Evolutionary conservation across 768 basidiomycete species (phyloP).

Genomic region (Imleria badia): DNA sequence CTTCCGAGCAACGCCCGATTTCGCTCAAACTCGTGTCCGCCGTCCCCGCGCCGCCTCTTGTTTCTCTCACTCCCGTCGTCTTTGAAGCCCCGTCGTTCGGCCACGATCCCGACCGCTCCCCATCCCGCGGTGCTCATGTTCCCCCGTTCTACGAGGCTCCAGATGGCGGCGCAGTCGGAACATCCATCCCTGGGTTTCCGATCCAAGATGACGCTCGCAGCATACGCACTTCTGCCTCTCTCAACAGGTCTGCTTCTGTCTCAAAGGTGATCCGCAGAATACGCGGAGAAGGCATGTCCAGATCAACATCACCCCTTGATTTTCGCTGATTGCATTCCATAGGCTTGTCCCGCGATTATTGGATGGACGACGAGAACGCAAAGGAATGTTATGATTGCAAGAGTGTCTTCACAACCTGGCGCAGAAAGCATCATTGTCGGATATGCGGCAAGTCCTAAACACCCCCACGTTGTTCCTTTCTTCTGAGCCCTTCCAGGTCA

Average conservation of each 20-base stretch:
- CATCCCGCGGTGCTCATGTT: slow-evolving; percentile 49
- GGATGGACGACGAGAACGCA: slow-evolving; percentile 98
- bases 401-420: slow-evolving; percentile 90
- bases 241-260: slow-evolving; percentile 78
- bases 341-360: slow-evolving; percentile 93
- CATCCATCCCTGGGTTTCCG: slow-evolving; percentile 88
- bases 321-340: slow-evolving; percentile 6
- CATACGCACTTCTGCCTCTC: slow-evolving; percentile 68
- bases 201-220: slow-evolving; percentile 90
- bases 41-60: slow-evolving; percentile 73
- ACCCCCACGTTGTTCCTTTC: not conserved
- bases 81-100: slow-evolving; percentile 74
- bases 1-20: slow-evolving; percentile 54
- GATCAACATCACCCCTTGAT: slow-evolving; percentile 2
- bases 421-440: slow-evolving; percentile 95
- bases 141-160: slow-evolving; percentile 54
- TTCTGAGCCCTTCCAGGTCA: slow-evolving; percentile 57
- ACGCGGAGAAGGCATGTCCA: slow-evolving; percentile 75
- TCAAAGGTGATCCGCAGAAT: slow-evolving; percentile 90
- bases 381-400: slow-evolving; percentile 97
- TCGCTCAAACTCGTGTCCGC: slow-evolving; percentile 52
- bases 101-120: slow-evolving; percentile 59
- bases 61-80: slow-evolving; percentile 83
- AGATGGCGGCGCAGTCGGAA: slow-evolving; percentile 61
- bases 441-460: slow-evolving; percentile 72